Evolutionary conservation across 1,284 basidiomycete species (phyloP), one percentile per base, ranked within the genome.

Genomic region (Apiotrichum akiyoshidainum): DNA sequence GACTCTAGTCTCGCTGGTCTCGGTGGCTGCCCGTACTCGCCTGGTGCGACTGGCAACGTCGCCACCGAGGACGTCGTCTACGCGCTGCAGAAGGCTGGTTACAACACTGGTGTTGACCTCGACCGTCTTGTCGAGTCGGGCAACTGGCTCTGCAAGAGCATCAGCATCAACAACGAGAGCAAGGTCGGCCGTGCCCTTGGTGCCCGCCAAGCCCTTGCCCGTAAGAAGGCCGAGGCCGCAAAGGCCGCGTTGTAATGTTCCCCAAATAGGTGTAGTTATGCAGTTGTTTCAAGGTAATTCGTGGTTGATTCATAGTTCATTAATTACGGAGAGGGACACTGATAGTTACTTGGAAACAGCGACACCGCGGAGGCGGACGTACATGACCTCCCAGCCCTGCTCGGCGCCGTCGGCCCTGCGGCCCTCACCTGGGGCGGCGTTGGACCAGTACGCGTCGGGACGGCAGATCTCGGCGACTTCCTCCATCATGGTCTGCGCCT

Each of bases 1-100:
- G 81, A 83, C 63, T 70, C 79, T 5, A 87, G 89, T 2, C 85
- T 96, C 7, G 90, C 87, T 6, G 92, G 93, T 0, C 83, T 97
- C 0, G 94, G 94, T 2, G 92, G 93, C 14, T 97, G 94, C 70
- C 93, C 94, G 1, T 98, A 93, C 77, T 92, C 92, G 0, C 94
- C 94, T 0, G 93, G 93, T 1, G 92, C 92, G 6, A 93, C 90
- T 0, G 92, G 92, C n/a, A 94, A 94, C 68, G 89, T 93, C 31
- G 87, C 90, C 0, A 94, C 91, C 0, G 92, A 95, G 71, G 91
- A 93, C 66, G 85, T 95, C 0, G 81, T 96, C 4, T 92, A 95
- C 66, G 88, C 89, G 0, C 81, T 97, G 7, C 84, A 86, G 50
- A 84, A 82, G 26, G 86, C 86, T 8, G 82, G 82, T 2, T 93